phyloP scores from a whole-genome alignment of 2,329 filamentous ascomycete species.

The Podosphaera xanthii region DNA sequence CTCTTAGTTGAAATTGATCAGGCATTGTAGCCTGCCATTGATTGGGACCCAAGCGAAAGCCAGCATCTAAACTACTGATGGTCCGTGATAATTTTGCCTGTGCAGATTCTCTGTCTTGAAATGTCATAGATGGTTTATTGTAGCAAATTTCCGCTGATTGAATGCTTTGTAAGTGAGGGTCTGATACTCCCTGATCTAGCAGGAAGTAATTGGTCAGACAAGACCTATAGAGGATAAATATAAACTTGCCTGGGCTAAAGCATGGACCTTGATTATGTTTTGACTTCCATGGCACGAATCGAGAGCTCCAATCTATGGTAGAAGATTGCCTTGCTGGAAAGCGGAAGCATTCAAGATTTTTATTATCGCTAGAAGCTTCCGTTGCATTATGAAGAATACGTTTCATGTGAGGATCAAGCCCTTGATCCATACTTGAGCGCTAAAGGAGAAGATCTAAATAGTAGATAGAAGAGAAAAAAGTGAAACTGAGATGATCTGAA shows the following conservation, averaged over 20 bases:
- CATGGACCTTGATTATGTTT: constrained; percentile 2
- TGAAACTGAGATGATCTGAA: background rate
- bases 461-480: background rate
- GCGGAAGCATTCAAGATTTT: background rate
- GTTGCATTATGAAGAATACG: constrained; percentile 9
- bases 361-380: constrained; percentile 2
- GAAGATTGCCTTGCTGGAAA: constrained; percentile 3
- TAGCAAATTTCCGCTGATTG: background rate
- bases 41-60: constrained; percentile 12
- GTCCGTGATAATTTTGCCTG: constrained; percentile 6
- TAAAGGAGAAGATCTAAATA: background rate
- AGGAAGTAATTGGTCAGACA: background rate
- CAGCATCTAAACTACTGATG: constrained; percentile 10
- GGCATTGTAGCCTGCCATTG: constrained; percentile 7
- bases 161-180: background rate
- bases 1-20: constrained; percentile 2
- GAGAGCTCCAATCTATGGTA: constrained; percentile 5
- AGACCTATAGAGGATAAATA: background rate
- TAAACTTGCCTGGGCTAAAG: constrained; percentile 4
- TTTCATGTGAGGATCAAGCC: constrained; percentile 9
- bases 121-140: constrained; percentile 9
- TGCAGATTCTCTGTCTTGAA: constrained; percentile 5
- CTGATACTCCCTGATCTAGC: background rate
- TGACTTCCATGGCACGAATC: constrained; percentile 2
- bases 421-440: constrained; percentile 4